phyloP scores from a whole-genome alignment of 768 basidiomycete species.

The Chlorophyllum brunneum region DNA sequence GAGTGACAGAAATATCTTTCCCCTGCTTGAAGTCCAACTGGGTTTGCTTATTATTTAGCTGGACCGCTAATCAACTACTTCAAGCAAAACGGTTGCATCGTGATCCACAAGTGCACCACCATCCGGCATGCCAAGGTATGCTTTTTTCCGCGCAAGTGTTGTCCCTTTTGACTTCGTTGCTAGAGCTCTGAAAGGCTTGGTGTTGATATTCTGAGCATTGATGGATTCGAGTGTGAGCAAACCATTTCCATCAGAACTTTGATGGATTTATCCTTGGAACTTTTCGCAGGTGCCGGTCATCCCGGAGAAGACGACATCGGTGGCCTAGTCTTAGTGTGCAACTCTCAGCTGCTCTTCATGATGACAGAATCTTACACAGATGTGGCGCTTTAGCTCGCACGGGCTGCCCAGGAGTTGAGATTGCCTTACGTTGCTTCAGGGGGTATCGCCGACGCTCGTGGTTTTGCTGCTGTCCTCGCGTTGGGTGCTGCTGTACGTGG shows the following conservation, averaged over 20 bases:
- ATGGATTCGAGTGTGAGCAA: constrained; percentile 81
- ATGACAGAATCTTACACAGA: background rate
- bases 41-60: constrained; percentile 37
- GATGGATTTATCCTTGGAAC: constrained; percentile 8
- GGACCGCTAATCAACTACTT: constrained; percentile 76
- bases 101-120: constrained; percentile 90
- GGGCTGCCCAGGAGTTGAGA: constrained; percentile 79
- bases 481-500: constrained; percentile 72
- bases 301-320: constrained; percentile 95
- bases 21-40: background rate
- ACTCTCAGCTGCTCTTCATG: background rate
- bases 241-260: background rate
- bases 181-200: constrained; percentile 66
- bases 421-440: constrained; percentile 90
- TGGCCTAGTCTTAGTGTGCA: constrained; percentile 70
- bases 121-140: constrained; percentile 80
- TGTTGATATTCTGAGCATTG: constrained; percentile 86
- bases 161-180: background rate
- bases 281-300: constrained; percentile 74
- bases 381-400: constrained; percentile 56
- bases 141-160: background rate
- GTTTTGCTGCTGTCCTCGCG: constrained; percentile 76
- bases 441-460: constrained; percentile 84
- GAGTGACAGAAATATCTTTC: constrained; percentile 23
- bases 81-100: constrained; percentile 71